A percentile compares a stretch with the other conserved stretches of the same genome.
These are phyloP conservation scores for Colletotrichum sp. DNA, from an alignment of 2,329 filamentous ascomycete genomes.

Conservation along the genomic window DNA sequence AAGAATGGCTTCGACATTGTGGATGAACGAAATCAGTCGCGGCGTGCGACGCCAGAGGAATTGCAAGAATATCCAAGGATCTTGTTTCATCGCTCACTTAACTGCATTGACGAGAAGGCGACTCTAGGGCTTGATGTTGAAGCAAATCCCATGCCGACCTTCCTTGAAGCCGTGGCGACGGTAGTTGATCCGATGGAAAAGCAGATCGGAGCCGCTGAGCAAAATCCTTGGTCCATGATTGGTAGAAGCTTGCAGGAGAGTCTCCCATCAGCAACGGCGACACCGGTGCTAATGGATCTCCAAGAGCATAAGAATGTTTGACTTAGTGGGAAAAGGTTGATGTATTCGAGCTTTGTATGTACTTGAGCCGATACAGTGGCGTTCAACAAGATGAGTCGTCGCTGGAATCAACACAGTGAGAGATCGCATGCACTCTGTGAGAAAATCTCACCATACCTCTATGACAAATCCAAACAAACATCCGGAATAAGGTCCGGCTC, in stretches of 20 bases:
- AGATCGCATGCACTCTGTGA: not conserved
- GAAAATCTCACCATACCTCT: not conserved
- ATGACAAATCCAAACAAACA: not conserved
- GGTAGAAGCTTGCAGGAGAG: not conserved
- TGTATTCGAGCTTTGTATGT: not conserved
- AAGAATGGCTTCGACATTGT: no score
- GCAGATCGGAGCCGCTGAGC: not conserved
- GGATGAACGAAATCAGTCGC: no score
- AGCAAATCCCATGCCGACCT: not conserved
- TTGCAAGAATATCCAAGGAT: accelerated
- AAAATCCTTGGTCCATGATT: not conserved
- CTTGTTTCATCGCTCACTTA: not conserved
- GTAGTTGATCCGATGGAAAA: not conserved
- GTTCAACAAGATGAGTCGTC: not conserved
- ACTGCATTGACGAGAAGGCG: not conserved
- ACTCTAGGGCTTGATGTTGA: not conserved
- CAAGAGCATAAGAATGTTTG: not conserved
- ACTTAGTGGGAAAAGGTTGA: accelerated
- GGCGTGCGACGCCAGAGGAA: no score
- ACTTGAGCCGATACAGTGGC: not conserved
- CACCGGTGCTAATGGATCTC: not conserved
- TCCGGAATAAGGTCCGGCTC: not conserved
- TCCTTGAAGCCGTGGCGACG: not conserved
- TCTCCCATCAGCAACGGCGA: not conserved
- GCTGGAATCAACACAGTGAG: not conserved